Percentiles rank a stretch among this genome's conserved stretches.
Conservation (phyloP, 352 stramenopile species). For the Pythium sukuiense region DNA sequence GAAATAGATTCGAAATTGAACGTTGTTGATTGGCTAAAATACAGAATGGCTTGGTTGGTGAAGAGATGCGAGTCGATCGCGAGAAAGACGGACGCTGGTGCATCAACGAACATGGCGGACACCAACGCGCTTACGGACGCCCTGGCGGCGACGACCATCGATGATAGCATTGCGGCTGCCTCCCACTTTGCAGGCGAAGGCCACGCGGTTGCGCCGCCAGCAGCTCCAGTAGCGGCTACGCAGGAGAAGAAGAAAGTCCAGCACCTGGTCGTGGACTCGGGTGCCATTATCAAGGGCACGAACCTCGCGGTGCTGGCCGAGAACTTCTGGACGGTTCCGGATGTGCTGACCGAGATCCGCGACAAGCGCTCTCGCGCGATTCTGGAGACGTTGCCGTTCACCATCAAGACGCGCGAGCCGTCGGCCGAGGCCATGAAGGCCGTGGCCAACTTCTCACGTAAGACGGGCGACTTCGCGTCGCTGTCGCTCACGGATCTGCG, state of each 20-base stretch:
- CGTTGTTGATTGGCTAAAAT: conserved; percentile 25
- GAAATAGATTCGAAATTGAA: conserved; percentile 11
- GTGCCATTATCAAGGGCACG: conserved; percentile 87
- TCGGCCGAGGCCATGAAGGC: conserved; percentile 78
- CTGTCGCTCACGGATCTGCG: conserved; percentile 85
- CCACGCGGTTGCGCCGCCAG: not conserved
- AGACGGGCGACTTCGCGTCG: conserved; percentile 85
- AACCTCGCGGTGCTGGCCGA: conserved; percentile 74
- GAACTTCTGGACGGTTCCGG: conserved; percentile 87
- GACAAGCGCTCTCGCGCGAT: conserved; percentile 74
- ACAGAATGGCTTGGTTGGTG: conserved; percentile 28
- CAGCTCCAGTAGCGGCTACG: conserved; percentile 1
- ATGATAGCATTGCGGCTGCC: not conserved
- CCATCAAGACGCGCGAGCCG: conserved; percentile 75
- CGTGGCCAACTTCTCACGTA: conserved; percentile 80
- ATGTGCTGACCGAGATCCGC: conserved; percentile 84
- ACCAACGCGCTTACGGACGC: conserved; percentile 17
- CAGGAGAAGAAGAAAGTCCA: conserved; percentile 62
- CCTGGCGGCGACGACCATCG: conserved; percentile 12
- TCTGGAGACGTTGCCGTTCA: conserved; percentile 74
- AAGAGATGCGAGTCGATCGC: conserved; percentile 19
- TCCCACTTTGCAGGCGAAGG: conserved; percentile 5
- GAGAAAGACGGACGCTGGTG: conserved; percentile 7
- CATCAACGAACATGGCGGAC: conserved; percentile 23
- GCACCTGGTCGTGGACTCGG: conserved; percentile 83